These are phyloP conservation scores for Leccinum angustisporum DNA, from an alignment of 1,284 basidiomycete species.

Conservation along the genomic window DNA sequence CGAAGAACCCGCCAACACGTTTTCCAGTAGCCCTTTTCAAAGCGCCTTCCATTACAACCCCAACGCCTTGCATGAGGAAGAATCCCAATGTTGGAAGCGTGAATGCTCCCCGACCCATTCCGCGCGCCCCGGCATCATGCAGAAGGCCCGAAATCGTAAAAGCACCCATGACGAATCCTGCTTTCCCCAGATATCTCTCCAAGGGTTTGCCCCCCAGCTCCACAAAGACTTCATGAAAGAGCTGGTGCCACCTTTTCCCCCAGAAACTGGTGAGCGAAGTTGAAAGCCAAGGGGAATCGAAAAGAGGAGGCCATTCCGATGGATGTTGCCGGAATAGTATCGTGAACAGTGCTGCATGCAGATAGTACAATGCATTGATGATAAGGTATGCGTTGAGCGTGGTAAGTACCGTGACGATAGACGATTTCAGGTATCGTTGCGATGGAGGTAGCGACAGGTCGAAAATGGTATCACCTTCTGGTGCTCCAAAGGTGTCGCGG, in stretches of 20 bases:
- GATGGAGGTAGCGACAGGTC: conserved; percentile 42
- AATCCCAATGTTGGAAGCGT: conserved; percentile 46
- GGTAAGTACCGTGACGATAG: conserved; percentile 39
- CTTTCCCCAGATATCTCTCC: conserved; percentile 41
- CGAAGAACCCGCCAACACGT: conserved; percentile 45
- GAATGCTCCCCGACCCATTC: conserved; percentile 52
- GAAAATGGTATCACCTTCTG: conserved; percentile 48
- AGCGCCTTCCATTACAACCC: conserved; percentile 46
- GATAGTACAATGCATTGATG: conserved; percentile 48
- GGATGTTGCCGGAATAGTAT: conserved; percentile 37
- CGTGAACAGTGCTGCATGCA: conserved; percentile 43
- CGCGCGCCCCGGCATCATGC: conserved; percentile 33
- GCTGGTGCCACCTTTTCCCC: conserved; percentile 48
- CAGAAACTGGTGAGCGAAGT: conserved; percentile 44
- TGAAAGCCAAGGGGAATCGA: conserved; percentile 8
- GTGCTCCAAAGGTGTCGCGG: conserved; percentile 24
- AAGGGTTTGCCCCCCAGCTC: conserved; percentile 34
- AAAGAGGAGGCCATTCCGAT: conserved; percentile 14
- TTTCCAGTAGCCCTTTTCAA: conserved; percentile 44
- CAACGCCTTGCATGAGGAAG: conserved; percentile 57
- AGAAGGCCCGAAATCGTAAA: conserved; percentile 55
- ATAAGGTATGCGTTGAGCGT: conserved; percentile 44
- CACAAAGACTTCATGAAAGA: conserved; percentile 41
- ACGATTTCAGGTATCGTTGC: conserved; percentile 45
- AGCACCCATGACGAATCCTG: conserved; percentile 51